Evolutionary conservation across 2,329 filamentous ascomycete species (phyloP).

Genomic region (Neodidymelliopsis sp.): DNA sequence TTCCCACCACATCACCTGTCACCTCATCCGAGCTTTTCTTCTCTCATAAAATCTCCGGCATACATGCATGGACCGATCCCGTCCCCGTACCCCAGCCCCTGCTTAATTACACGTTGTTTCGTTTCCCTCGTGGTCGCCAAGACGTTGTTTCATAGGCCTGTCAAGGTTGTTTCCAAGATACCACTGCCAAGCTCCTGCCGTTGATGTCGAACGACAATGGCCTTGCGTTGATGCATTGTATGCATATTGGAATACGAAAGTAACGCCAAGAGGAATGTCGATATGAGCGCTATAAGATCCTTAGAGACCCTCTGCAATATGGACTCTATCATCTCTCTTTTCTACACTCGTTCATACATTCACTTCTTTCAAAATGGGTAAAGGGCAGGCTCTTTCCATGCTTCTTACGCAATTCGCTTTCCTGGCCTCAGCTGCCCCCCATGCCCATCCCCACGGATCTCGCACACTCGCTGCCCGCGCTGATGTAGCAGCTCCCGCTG

Average conservation of each 20-base stretch:
- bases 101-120: neutral
- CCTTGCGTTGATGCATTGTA: neutral
- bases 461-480: neutral
- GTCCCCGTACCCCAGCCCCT: neutral
- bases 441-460: neutral
- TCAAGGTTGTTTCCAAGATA: slow-evolving; percentile 1
- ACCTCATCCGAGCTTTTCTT: neutral
- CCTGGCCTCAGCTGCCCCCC: slow-evolving; percentile 6
- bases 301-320: too few relatives aligned
- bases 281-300: too few relatives aligned
- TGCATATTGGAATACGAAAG: neutral
- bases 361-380: slow-evolving; percentile 10
- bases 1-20: neutral
- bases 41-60: neutral
- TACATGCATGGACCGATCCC: neutral
- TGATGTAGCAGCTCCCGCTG: slow-evolving; percentile 16
- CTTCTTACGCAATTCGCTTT: slow-evolving; percentile 8
- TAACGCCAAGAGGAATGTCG: too few relatives aligned
- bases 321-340: too few relatives aligned
- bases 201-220: neutral
- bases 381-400: slow-evolving; percentile 6
- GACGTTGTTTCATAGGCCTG: slow-evolving; percentile 10
- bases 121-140: neutral
- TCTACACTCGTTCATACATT: slow-evolving; percentile 6
- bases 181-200: slow-evolving; percentile 4